Evolutionary conservation across 2,329 filamentous ascomycete genomes (phyloP).

Genomic region (Epichloe typhina): DNA sequence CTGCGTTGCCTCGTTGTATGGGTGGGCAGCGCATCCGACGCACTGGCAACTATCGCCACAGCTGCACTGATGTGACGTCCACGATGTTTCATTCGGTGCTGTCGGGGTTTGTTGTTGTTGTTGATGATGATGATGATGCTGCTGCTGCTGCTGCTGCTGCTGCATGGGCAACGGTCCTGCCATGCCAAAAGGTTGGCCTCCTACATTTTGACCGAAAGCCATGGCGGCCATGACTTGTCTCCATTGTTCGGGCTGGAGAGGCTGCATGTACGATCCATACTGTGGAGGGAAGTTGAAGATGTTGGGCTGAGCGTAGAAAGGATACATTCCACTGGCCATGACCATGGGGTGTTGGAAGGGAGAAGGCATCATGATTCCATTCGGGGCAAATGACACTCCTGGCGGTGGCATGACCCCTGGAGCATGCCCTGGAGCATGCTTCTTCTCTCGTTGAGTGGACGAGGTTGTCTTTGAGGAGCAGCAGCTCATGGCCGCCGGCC

Average conservation of each 20-base stretch:
- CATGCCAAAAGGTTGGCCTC: constrained; percentile 12
- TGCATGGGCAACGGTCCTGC: constrained; percentile 11
- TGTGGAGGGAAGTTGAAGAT: constrained; percentile 40
- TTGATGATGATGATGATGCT: neutral
- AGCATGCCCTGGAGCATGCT: constrained; percentile 10
- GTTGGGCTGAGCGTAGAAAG: constrained; percentile 29
- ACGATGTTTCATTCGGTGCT: constrained; percentile 11
- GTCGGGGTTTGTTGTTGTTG: constrained; percentile 2
- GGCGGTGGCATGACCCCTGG: constrained; percentile 10
- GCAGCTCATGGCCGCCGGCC: constrained; percentile 15
- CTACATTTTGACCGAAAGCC: constrained; percentile 5
- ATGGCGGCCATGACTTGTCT: constrained; percentile 31
- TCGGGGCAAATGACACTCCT: constrained; percentile 11
- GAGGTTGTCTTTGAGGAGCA: constrained; percentile 14
- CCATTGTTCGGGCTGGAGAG: constrained; percentile 41
- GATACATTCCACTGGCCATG: constrained; percentile 26
- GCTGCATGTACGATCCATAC: constrained; percentile 41
- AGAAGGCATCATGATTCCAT: constrained; percentile 19
- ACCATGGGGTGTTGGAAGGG: constrained; percentile 22
- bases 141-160: neutral
- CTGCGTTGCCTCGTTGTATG: constrained; percentile 51
- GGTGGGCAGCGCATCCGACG: constrained; percentile 53
- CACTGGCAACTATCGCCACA: constrained; percentile 57
- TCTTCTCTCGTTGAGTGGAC: constrained; percentile 10
- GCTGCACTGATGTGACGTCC: constrained; percentile 34